A percentile compares a stretch with the other conserved stretches of the same genome.
phyloP scores from a whole-genome alignment of 257 asterid genomes.

The Phtheirospermum japonicum region DNA sequence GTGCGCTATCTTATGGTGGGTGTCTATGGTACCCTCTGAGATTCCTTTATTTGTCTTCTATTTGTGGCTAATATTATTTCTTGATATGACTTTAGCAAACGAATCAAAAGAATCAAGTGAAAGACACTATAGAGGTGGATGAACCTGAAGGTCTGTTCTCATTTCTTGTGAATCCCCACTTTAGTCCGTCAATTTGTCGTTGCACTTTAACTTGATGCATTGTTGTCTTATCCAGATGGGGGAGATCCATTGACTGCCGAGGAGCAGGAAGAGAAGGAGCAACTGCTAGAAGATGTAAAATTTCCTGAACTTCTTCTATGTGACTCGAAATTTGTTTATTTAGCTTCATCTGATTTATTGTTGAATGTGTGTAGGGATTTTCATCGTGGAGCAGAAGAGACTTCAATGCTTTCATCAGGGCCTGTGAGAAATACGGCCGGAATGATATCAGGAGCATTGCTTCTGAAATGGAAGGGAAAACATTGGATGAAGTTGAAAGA shows the following conservation, averaged over 20 bases:
- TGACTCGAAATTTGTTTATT: conserved; percentile 18
- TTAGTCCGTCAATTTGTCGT: conserved; percentile 15
- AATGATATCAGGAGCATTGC: conserved; percentile 77
- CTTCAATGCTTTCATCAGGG: conserved; percentile 89
- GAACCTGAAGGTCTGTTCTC: conserved; percentile 76
- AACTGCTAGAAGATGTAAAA: conserved; percentile 74
- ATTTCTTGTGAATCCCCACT: background rate
- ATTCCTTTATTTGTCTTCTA: conserved; percentile 17
- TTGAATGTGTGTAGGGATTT: conserved; percentile 59
- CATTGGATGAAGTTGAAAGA: conserved; percentile 93
- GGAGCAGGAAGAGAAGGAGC: conserved; percentile 96
- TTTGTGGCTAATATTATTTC: conserved; percentile 22
- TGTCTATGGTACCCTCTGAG: conserved; percentile 25
- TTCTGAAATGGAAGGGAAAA: conserved; percentile 95
- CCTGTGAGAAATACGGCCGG: conserved; percentile 96
- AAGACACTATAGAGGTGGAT: conserved; percentile 89
- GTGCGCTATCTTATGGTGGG: conserved; percentile 95
- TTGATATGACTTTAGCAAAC: conserved; percentile 47
- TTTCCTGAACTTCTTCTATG: conserved; percentile 15
- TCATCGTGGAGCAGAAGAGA: conserved; percentile 99
- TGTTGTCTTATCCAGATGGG: conserved; percentile 43
- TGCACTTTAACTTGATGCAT: conserved; percentile 27
- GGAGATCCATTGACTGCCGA: conserved; percentile 98
- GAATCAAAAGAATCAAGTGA: conserved; percentile 82
- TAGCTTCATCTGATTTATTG: conserved; percentile 22